These are phyloP conservation scores for Postia placenta DNA, from an alignment of 768 basidiomycete genomes.

Conservation along the genomic window DNA sequence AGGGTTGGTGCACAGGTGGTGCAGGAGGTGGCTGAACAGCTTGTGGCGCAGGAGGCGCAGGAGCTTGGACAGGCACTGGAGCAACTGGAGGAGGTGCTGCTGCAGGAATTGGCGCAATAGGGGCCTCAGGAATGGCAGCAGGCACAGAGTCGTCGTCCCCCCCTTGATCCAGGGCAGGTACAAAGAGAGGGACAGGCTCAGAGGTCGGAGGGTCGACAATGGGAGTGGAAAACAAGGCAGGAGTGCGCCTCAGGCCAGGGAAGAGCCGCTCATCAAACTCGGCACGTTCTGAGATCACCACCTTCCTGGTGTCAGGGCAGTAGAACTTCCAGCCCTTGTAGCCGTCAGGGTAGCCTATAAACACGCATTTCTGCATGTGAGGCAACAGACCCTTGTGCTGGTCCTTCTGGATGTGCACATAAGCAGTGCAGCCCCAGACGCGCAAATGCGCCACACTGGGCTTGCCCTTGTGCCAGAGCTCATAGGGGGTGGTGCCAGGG, in stretches of 20 bases:
- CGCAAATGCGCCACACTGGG: constrained; percentile 28
- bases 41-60: constrained; percentile 2
- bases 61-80: neutral
- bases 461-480: constrained; percentile 16
- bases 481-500: constrained; percentile 17
- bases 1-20: neutral
- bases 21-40: neutral
- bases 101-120: neutral
- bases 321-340: constrained; percentile 31
- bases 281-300: constrained; percentile 7
- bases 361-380: constrained; percentile 26
- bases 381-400: constrained; percentile 18
- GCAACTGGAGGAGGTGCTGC: neutral
- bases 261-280: constrained; percentile 11
- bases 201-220: neutral
- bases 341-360: constrained; percentile 30
- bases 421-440: constrained; percentile 33
- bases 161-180: constrained; percentile 3
- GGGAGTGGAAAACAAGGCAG: neutral
- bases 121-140: neutral
- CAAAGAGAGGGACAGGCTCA: neutral
- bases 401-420: constrained; percentile 32
- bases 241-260: neutral
- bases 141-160: neutral
- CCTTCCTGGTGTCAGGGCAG: constrained; percentile 11